phyloP scores from a whole-genome alignment of 228 moss, liverwort and hornwort species.

The Sphagnum fallax region DNA sequence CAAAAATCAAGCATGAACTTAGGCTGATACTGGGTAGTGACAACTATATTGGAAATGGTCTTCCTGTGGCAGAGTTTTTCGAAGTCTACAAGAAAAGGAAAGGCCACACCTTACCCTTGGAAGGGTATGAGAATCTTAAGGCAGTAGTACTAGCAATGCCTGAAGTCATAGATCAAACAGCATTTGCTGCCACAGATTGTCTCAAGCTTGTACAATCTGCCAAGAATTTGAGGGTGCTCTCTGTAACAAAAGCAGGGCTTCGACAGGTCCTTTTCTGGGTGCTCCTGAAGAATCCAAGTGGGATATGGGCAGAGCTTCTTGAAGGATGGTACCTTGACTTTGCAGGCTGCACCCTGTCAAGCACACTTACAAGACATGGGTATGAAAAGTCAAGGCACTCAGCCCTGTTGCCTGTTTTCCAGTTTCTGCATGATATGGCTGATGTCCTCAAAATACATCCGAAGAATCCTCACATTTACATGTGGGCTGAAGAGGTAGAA shows the following conservation, averaged over 20 bases:
- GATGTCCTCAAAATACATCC: slow-evolving; percentile 41
- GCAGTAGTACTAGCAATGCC: slow-evolving; percentile 34
- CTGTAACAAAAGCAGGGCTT: slow-evolving; percentile 43
- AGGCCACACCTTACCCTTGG: slow-evolving; percentile 18
- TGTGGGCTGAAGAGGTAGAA: slow-evolving; percentile 45
- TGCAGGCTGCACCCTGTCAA: slow-evolving; percentile 55
- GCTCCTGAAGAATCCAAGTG: slow-evolving; percentile 56
- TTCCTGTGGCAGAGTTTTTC: slow-evolving; percentile 48
- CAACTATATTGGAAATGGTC: slow-evolving; percentile 40
- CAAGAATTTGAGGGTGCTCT: slow-evolving; percentile 31
- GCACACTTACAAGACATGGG: slow-evolving; percentile 55
- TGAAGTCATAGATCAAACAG: slow-evolving; percentile 27
- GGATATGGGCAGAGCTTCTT: slow-evolving; percentile 72
- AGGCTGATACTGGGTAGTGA: slow-evolving; percentile 61
- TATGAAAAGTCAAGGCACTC: slow-evolving; percentile 48
- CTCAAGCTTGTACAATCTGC: slow-evolving; percentile 18
- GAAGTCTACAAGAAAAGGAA: slow-evolving; percentile 47
- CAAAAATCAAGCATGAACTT: slow-evolving; percentile 56
- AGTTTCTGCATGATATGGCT: slow-evolving; percentile 66
- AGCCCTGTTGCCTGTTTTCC: slow-evolving; percentile 39
- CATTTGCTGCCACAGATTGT: slow-evolving; percentile 10
- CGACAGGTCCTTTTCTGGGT: slow-evolving; percentile 81
- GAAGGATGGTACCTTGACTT: slow-evolving; percentile 89
- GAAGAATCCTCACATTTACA: slow-evolving; percentile 23
- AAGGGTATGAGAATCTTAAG: slow-evolving; percentile 21